Conservation (phyloP, 768 basidiomycete species). For the Cyclocybe aegerita region DNA sequence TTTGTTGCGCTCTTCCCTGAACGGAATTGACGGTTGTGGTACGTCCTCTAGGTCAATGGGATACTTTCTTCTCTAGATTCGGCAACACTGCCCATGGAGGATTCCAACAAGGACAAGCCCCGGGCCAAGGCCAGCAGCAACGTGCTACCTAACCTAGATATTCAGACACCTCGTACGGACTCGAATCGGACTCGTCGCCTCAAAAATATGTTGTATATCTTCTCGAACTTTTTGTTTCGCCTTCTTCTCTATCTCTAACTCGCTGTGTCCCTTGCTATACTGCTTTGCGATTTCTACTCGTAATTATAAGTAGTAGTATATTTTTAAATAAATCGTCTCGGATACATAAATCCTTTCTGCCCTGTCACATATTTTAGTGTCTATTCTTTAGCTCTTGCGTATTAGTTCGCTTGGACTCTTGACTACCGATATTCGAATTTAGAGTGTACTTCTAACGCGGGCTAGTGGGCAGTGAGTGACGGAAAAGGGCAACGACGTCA, state of each 20-base stretch:
- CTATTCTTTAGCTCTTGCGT: neutral
- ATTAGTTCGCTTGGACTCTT: neutral
- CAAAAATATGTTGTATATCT: neutral
- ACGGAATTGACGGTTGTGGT: neutral
- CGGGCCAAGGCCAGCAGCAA: constrained; percentile 17
- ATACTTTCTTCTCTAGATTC: constrained; percentile 74
- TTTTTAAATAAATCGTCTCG: too few species aligned
- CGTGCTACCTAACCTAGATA: constrained; percentile 14
- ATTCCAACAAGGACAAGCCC: constrained; percentile 23
- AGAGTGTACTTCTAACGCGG: neutral
- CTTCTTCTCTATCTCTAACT: neutral
- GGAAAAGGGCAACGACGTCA: constrained; percentile 13
- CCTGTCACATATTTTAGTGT: neutral
- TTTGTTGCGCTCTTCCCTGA: neutral
- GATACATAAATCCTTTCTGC: neutral
- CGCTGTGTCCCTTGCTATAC: neutral
- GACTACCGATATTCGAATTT: neutral
- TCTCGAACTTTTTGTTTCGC: neutral
- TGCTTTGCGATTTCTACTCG: too few species aligned
- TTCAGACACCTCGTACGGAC: constrained; percentile 11
- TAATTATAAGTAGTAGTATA: too few species aligned
- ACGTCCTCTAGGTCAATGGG: constrained; percentile 68
- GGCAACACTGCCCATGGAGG: constrained; percentile 14
- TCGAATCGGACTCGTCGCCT: neutral
- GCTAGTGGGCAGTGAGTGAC: neutral